A percentile compares a stretch with the other conserved stretches of the same genome.
phyloP scores from a whole-genome alignment of 2,329 filamentous ascomycete genomes.

The Botryosphaeria agaves region DNA sequence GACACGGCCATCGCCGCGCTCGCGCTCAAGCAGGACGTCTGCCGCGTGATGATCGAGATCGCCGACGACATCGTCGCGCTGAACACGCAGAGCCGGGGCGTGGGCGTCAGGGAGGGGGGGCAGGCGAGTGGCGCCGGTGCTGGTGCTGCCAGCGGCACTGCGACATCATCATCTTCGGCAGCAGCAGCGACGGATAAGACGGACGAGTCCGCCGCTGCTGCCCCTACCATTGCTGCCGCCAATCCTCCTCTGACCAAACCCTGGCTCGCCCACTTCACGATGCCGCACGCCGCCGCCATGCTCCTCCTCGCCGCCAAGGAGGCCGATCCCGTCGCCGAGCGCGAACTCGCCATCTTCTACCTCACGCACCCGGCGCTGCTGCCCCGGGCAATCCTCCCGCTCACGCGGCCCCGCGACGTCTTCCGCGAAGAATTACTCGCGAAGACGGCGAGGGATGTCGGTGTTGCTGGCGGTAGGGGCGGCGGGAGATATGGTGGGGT shows the following conservation, averaged over 20 bases:
- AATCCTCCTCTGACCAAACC: slow-evolving; percentile 34
- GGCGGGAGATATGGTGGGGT: no score
- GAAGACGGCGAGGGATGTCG: slow-evolving; percentile 35
- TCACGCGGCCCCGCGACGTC: slow-evolving; percentile 71
- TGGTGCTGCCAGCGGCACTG: slow-evolving; percentile 4
- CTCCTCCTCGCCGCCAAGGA: slow-evolving; percentile 90
- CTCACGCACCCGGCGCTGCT: slow-evolving; percentile 81
- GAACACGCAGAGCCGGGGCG: slow-evolving; percentile 46
- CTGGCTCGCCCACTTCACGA: no score
- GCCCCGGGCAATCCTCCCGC: slow-evolving; percentile 59
- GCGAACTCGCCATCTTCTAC: slow-evolving; percentile 86
- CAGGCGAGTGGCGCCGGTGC: slow-evolving; percentile 13
- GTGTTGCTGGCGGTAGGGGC: slow-evolving; percentile 47
- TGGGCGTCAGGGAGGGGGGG: slow-evolving; percentile 14
- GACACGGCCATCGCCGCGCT: slow-evolving; percentile 77
- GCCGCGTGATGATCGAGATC: slow-evolving; percentile 65
- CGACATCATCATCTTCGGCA: slow-evolving; percentile 11
- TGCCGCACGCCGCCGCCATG: slow-evolving; percentile 73
- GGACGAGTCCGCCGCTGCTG: slow-evolving; percentile 8
- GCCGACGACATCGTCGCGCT: slow-evolving; percentile 51
- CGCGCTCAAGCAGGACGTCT: slow-evolving; percentile 75
- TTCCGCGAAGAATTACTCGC: slow-evolving; percentile 82
- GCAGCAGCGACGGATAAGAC: not conserved
- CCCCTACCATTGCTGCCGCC: slow-evolving; percentile 4
- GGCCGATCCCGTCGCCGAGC: slow-evolving; percentile 72